phyloP scores from a whole-genome alignment of 148 eudicot species.

The Vaccinium myrtillus region DNA sequence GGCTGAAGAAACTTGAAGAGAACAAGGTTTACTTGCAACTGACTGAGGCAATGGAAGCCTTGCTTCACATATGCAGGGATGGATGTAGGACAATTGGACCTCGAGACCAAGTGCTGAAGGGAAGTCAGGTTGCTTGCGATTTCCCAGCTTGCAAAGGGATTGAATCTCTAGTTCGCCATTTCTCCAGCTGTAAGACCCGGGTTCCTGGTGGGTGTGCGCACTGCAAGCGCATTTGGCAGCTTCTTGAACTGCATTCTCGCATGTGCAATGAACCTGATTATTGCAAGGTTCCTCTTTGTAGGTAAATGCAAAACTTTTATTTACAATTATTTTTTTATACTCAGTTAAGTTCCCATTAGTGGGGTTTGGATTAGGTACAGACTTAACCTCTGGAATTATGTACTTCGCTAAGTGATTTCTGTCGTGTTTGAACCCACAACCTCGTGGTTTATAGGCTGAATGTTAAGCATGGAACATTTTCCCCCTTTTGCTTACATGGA shows the following conservation, averaged over 20 bases:
- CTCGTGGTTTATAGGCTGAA: background rate
- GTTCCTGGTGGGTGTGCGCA: conserved; percentile 80
- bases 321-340: background rate
- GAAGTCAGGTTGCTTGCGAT: conserved; percentile 48
- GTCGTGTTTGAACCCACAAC: background rate
- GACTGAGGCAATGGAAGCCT: conserved; percentile 74
- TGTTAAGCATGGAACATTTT: background rate
- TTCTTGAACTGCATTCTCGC: conserved; percentile 79
- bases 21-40: conserved; percentile 61
- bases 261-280: conserved; percentile 63
- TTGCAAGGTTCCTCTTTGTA: conserved; percentile 84
- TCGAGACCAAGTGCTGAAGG: conserved; percentile 60
- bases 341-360: background rate
- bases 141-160: conserved; percentile 70
- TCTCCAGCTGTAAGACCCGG: conserved; percentile 56
- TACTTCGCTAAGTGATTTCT: background rate
- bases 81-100: conserved; percentile 85
- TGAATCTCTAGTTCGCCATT: conserved; percentile 72
- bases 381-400: background rate
- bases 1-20: conserved; percentile 55
- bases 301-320: conserved; percentile 36
- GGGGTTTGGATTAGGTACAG: background rate
- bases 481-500: background rate
- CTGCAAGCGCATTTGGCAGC: conserved; percentile 88
- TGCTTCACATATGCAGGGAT: conserved; percentile 74